Evolutionary conservation across 805 yeast genomes (phyloP).

Genomic region (Kluyveromyces wickerhamii): DNA sequence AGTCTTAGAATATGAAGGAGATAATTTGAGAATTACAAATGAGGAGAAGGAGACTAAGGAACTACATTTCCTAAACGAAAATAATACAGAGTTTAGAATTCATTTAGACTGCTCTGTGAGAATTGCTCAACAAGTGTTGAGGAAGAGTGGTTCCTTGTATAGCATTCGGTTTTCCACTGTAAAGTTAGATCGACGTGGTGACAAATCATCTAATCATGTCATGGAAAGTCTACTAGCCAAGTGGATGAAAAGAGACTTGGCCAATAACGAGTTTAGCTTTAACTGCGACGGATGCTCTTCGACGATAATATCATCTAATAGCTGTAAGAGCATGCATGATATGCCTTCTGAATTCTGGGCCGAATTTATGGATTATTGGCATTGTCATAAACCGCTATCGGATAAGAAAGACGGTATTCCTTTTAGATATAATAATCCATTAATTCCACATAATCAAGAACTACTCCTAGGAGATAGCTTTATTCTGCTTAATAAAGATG

Average conservation of each 20-base stretch:
- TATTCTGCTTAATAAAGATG: slow-evolving; percentile 11
- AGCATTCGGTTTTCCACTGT: not conserved
- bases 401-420: slow-evolving; percentile 14
- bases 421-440: slow-evolving; percentile 12
- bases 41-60: not conserved
- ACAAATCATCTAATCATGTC: slow-evolving; percentile 10
- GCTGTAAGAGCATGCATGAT: slow-evolving; percentile 31
- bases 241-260: slow-evolving; percentile 21
- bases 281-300: slow-evolving; percentile 14
- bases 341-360: slow-evolving; percentile 93
- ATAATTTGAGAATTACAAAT: not conserved
- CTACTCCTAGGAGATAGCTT: slow-evolving; percentile 23
- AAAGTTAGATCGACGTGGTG: not conserved
- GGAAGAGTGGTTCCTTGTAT: not conserved
- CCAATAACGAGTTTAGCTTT: slow-evolving; percentile 7
- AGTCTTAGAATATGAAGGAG: not conserved
- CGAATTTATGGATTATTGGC: slow-evolving; percentile 97
- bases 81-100: not conserved
- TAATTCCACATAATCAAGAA: slow-evolving; percentile 21
- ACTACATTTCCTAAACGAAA: not conserved
- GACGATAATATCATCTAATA: slow-evolving; percentile 7
- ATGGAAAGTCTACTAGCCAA: slow-evolving; percentile 13
- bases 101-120: slow-evolving; percentile 1
- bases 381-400: slow-evolving; percentile 72
- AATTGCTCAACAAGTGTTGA: too few species aligned